Evolutionary conservation across 352 stramenopile species (phyloP).

Genomic region (Pythium brachiatum): DNA sequence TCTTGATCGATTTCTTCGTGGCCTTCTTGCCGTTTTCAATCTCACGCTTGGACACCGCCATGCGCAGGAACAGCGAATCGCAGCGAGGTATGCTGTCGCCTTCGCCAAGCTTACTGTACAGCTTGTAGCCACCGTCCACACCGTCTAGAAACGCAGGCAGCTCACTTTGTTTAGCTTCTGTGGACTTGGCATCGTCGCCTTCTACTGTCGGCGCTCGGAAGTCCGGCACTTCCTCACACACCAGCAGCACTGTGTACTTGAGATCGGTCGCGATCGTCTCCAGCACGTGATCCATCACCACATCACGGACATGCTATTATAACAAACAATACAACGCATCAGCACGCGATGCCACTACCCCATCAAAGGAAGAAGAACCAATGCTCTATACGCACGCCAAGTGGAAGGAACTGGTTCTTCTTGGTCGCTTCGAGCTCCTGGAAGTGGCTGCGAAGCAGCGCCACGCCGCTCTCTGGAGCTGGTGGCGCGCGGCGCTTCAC

Average conservation of each 20-base stretch:
- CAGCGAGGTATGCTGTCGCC: constrained; percentile 76
- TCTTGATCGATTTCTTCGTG: constrained; percentile 80
- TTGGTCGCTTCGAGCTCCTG: constrained; percentile 38
- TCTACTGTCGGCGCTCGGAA: constrained; percentile 22
- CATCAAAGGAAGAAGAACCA: too few relatives aligned
- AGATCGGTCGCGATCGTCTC: constrained; percentile 53
- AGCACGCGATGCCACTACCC: too few relatives aligned
- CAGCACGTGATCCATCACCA: constrained; percentile 62
- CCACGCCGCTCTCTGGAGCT: constrained; percentile 16
- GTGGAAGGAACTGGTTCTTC: constrained; percentile 36
- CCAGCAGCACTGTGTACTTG: constrained; percentile 62
- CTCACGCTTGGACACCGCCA: constrained; percentile 72
- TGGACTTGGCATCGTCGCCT: neutral
- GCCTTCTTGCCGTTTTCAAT: constrained; percentile 75
- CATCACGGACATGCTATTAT: constrained; percentile 58
- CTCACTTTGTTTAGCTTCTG: neutral
- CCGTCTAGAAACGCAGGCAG: constrained; percentile 38
- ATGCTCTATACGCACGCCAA: constrained; percentile 40
- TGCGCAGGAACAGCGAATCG: constrained; percentile 63
- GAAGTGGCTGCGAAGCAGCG: constrained; percentile 33
- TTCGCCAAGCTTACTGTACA: constrained; percentile 56
- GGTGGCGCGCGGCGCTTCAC: constrained; percentile 28
- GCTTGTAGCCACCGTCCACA: constrained; percentile 33
- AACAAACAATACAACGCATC: too few relatives aligned
- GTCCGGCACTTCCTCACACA: constrained; percentile 70